These are phyloP conservation scores for Plasmodium ovale DNA, from an alignment of 169 alveolate species.

Conservation along the genomic window DNA sequence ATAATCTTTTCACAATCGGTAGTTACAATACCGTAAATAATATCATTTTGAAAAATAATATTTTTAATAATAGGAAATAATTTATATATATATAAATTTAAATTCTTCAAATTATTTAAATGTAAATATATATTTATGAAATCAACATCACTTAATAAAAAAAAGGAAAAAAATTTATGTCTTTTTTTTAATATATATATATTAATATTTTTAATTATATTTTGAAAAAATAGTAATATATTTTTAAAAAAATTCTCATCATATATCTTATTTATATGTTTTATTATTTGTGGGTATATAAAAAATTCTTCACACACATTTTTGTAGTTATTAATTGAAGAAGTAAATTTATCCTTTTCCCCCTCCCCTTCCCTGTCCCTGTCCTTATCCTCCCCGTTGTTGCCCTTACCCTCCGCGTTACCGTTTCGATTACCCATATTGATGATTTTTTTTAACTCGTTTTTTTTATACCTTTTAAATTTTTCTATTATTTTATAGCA, in stretches of 20 bases:
- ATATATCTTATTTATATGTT: slow-evolving; percentile 35
- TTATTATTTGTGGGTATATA: slow-evolving; percentile 48
- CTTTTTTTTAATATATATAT: slow-evolving; percentile 10
- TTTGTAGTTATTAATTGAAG: slow-evolving; percentile 18
- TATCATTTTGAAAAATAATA: slow-evolving; percentile 51
- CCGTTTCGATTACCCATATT: no score
- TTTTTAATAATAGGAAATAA: slow-evolving; percentile 27
- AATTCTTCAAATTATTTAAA: slow-evolving; percentile 11
- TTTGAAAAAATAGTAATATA: not conserved
- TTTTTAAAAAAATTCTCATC: not conserved
- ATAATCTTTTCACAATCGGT: slow-evolving; percentile 21
- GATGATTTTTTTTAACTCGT: slow-evolving; percentile 27
- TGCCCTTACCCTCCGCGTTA: no score
- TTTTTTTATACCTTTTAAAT: slow-evolving; percentile 37
- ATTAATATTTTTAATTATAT: not conserved
- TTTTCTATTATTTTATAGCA: slow-evolving; percentile 17
- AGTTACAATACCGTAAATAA: slow-evolving; percentile 24
- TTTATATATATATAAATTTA: slow-evolving; percentile 22
- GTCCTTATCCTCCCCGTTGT: no score
- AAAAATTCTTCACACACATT: slow-evolving; percentile 53
- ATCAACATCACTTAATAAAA: slow-evolving; percentile 17
- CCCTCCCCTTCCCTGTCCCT: no score
- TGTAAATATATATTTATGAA: slow-evolving; percentile 35
- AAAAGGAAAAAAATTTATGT: slow-evolving; percentile 27
- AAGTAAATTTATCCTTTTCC: not conserved